A percentile compares a stretch with the other conserved stretches of the same genome.
Evolutionary conservation across 2,329 filamentous ascomycete species (phyloP).

Genomic region (Verticillium dahliae): DNA sequence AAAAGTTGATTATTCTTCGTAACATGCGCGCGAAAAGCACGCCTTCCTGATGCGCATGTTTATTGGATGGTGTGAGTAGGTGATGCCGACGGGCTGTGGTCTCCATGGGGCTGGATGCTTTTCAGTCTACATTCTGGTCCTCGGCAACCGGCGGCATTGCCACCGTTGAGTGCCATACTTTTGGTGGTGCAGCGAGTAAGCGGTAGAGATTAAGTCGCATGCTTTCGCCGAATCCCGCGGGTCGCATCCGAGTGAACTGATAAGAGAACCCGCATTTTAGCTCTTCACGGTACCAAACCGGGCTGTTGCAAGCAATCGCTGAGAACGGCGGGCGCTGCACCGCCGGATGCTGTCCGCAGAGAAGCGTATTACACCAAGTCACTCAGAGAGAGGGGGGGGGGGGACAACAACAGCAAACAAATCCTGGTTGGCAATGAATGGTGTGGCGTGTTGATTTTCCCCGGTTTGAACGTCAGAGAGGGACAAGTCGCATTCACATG

Average conservation of each 20-base stretch:
- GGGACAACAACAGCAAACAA: too few species aligned
- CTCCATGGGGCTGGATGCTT: not conserved
- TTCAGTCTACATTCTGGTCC: not conserved
- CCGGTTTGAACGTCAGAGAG: too few species aligned
- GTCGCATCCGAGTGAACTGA: not conserved
- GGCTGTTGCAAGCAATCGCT: not conserved
- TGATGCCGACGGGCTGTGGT: not conserved
- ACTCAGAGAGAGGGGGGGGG: too few species aligned
- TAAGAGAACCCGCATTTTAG: not conserved
- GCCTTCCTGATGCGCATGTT: not conserved
- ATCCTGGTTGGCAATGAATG: too few species aligned
- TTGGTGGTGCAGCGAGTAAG: not conserved
- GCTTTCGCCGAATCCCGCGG: not conserved
- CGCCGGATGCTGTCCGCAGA: too few species aligned
- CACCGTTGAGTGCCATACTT: not conserved
- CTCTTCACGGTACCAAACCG: not conserved
- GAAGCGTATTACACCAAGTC: not conserved
- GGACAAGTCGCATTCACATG: not conserved
- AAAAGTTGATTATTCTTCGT: slow-evolving; percentile 8
- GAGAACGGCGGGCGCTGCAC: not conserved
- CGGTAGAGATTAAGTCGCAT: not conserved
- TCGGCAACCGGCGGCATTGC: not conserved
- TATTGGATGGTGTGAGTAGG: not conserved
- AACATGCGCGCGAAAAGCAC: not conserved
- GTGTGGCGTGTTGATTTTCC: too few species aligned